Evolutionary conservation across 1,284 basidiomycete genomes (phyloP), one percentile per base, ranked within the genome.

Genomic region (Grifola frondosa): DNA sequence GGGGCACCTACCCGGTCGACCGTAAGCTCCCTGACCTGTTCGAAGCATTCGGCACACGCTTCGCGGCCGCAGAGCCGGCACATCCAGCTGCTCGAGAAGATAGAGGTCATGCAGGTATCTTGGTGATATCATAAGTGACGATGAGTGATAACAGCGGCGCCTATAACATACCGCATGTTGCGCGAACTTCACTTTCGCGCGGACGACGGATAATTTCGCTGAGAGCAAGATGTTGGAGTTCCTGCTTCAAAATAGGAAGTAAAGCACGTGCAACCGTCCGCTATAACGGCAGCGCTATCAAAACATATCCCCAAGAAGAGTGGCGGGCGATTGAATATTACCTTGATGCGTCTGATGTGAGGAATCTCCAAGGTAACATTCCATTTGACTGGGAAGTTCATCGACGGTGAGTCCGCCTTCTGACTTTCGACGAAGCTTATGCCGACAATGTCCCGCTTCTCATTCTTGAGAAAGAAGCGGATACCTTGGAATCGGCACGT

Each of bases 41-140:
- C 70, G 58, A 81, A 90, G 62, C 95, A 97, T 42, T 89, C 84
- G 1, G 82, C 73, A 60, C 94, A 97, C 13, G 88, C 84, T 64
- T 97, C 95, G 12, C 91, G 81, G 1, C 92, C 94, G 62, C 94
- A 97, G n/a, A 78, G 62, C 8, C 81, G 75, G 64, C 94, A 97
- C 75, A 94, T 88, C 81, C 86, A 97, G 45, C 82, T 89, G 44
- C 84, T 84, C 6, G 86, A 86, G 63, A 97, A 96, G 46, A 97
- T 82, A 12, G 91, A 92, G 4, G 91, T 93, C 69, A 89, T 86
- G 64, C 95, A 97, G 3, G 88, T 91, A 65, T 97, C 92, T 92
- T n/a, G 57, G 16, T 5, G 21, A 17, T 19, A 21, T 41, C 17
- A 32, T 51, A 21, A 44, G 39, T 46, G 47, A 42, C 22, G 6